Conservation (phyloP, 2,329 filamentous ascomycete species). For the Cercospora zeae-maydis region DNA sequence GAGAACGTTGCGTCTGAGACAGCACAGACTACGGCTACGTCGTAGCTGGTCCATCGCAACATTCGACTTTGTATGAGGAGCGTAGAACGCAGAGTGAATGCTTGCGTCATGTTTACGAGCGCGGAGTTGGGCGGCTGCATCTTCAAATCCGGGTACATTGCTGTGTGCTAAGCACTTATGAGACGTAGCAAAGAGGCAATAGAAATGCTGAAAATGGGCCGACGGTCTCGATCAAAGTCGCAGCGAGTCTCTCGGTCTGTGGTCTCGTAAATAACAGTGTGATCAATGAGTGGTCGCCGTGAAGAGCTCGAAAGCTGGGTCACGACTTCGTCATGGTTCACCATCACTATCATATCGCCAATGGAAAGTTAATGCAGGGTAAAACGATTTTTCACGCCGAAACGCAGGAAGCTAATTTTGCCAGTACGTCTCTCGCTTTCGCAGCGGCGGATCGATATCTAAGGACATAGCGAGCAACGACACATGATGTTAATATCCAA, state of each 20-base stretch:
- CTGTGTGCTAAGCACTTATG: not conserved
- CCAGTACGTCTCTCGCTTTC: no score
- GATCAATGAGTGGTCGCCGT: not conserved
- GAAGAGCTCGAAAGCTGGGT: not conserved
- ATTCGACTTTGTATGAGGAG: not conserved
- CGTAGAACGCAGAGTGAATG: not conserved
- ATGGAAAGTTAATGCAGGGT: no score
- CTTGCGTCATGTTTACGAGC: conserved; percentile 9
- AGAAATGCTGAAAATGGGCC: not conserved
- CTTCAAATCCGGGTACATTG: not conserved
- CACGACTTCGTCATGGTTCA: not conserved
- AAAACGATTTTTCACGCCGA: no score
- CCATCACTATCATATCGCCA: no score
- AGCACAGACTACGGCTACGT: not conserved
- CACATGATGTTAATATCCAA: no score
- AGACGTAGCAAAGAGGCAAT: not conserved
- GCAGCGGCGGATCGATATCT: no score
- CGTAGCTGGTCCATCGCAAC: not conserved
- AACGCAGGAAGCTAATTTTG: no score
- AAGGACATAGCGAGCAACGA: no score
- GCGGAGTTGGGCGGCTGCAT: conserved; percentile 9
- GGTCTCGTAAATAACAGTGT: not conserved
- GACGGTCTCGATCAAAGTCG: not conserved
- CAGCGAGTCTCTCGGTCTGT: not conserved
- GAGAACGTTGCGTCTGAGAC: not conserved